phyloP scores from a whole-genome alignment of 164 flowering plant species.

The Chloranthus sessilifolius region DNA sequence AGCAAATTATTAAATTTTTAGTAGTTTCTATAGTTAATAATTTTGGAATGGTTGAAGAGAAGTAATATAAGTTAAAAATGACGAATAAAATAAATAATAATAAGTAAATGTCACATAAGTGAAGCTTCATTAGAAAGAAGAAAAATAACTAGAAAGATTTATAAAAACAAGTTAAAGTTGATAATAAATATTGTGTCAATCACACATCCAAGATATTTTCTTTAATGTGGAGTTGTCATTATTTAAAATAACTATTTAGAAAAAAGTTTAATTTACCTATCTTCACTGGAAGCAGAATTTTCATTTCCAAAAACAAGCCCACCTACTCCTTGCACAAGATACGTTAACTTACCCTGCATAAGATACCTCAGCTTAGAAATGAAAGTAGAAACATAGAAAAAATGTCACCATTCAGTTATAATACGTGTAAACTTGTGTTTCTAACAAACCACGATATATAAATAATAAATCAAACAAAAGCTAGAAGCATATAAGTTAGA shows the following conservation, averaged over 20 bases:
- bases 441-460: background rate
- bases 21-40: no score
- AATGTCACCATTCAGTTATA: background rate
- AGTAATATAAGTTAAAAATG: no score
- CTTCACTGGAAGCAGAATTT: slow-evolving; percentile 63
- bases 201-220: background rate
- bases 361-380: background rate
- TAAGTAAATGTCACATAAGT: no score
- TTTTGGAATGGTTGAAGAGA: no score
- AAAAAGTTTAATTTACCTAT: slow-evolving; percentile 44
- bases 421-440: background rate
- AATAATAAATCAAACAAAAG: background rate
- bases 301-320: slow-evolving; percentile 88
- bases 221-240: no score
- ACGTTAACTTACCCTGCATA: slow-evolving; percentile 45
- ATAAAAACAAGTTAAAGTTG: no score
- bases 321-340: slow-evolving; percentile 69
- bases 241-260: background rate
- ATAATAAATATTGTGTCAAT: background rate
- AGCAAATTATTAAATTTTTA: no score
- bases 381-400: background rate
- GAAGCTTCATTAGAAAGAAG: no score
- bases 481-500: background rate
- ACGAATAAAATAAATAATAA: no score
- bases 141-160: no score